Conservation (phyloP, 495 filamentous ascomycete species). For the Talaromyces borbonicus region DNA sequence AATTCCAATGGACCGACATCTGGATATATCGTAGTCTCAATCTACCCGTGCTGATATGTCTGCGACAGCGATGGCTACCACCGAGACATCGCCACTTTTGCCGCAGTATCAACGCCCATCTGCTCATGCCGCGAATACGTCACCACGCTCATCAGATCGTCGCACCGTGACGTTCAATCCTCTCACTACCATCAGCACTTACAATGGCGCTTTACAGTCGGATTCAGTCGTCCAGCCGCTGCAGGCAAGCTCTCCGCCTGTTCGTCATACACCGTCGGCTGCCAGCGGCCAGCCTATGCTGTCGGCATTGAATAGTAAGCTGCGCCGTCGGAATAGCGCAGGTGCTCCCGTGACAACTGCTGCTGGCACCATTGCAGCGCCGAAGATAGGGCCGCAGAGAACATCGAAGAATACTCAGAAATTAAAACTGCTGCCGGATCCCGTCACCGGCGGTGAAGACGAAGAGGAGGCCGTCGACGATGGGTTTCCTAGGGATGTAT, state of each 20-base stretch:
- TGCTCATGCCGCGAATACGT: constrained; percentile 21
- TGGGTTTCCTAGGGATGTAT: constrained; percentile 74
- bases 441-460: constrained; percentile 68
- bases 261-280: constrained; percentile 22
- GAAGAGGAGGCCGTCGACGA: constrained; percentile 33
- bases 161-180: constrained; percentile 67
- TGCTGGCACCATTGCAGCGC: constrained; percentile 31
- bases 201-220: constrained; percentile 35
- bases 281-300: constrained; percentile 55
- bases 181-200: constrained; percentile 48
- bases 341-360: constrained; percentile 47
- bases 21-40: neutral
- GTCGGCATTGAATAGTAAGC: constrained; percentile 75
- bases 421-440: constrained; percentile 86
- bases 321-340: constrained; percentile 76
- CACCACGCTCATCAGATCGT: constrained; percentile 32
- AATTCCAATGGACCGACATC: neutral
- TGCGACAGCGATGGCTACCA: constrained; percentile 25
- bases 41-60: neutral
- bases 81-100: constrained; percentile 39
- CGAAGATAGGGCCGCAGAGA: constrained; percentile 89
- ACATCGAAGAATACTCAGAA: constrained; percentile 95
- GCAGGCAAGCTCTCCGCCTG: constrained; percentile 28
- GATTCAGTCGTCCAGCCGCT: constrained; percentile 35
- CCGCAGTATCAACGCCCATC: constrained; percentile 28